Conservation (phyloP, 306 rosid genomes). For the Calophaca sinica region DNA sequence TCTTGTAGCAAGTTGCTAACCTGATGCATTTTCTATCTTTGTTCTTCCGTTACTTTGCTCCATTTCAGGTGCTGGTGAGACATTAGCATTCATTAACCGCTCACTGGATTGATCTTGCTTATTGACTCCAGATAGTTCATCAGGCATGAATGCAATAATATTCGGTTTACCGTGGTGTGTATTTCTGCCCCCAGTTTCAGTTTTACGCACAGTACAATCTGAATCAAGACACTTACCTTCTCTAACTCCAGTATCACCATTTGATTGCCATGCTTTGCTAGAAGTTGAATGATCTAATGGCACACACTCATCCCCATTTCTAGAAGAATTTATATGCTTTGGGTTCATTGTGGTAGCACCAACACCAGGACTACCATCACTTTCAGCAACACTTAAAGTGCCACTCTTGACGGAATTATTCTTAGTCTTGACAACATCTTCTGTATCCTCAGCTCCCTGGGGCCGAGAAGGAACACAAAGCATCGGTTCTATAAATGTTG, state of each 20-base stretch:
- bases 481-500: constrained; percentile 90
- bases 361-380: constrained; percentile 76
- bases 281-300: constrained; percentile 83
- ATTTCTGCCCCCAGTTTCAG: constrained; percentile 58
- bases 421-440: constrained; percentile 80
- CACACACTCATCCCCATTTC: constrained; percentile 76
- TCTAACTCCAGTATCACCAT: constrained; percentile 68
- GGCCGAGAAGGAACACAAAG: constrained; percentile 90
- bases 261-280: constrained; percentile 70
- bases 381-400: constrained; percentile 62
- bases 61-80: constrained; percentile 60
- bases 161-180: constrained; percentile 60
- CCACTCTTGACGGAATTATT: constrained; percentile 59
- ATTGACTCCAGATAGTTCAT: constrained; percentile 72
- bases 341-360: constrained; percentile 60
- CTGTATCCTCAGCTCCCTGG: constrained; percentile 89
- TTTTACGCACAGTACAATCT: constrained; percentile 57
- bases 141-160: constrained; percentile 58
- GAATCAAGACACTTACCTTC: constrained; percentile 70
- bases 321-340: constrained; percentile 61
- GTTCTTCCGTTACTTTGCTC: constrained; percentile 75
- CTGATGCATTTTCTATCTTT: constrained; percentile 72
- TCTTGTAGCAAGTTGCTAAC: constrained; percentile 49
- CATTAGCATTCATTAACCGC: constrained; percentile 64
- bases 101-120: constrained; percentile 71